Percentiles rank a stretch among this genome's conserved stretches.
Evolutionary conservation across 176 grass and related monocot species (phyloP).

Genomic region (Oryza coarctata): DNA sequence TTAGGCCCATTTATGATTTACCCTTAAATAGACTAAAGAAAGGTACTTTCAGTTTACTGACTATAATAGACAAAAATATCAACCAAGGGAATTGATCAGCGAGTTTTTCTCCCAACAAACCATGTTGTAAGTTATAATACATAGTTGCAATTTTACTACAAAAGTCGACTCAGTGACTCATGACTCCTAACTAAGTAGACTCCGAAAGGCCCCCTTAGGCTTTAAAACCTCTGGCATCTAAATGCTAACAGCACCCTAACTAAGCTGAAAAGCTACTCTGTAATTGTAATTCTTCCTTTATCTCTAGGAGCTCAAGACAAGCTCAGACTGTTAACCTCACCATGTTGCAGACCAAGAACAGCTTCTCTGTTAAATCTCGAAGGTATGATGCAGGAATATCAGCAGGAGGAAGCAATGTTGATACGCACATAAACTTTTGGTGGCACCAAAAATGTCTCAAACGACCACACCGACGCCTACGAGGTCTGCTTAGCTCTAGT

Average conservation of each 20-base stretch:
- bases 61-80: background rate
- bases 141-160: slow-evolving; percentile 31
- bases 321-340: slow-evolving; percentile 37
- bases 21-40: background rate
- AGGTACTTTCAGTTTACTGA: background rate
- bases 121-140: slow-evolving; percentile 42
- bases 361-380: slow-evolving; percentile 34
- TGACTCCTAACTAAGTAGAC: slow-evolving; percentile 24
- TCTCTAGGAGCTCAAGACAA: slow-evolving; percentile 33
- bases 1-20: background rate
- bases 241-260: slow-evolving; percentile 31
- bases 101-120: slow-evolving; percentile 17
- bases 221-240: background rate
- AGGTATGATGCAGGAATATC: slow-evolving; percentile 58
- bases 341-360: slow-evolving; percentile 2
- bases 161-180: slow-evolving; percentile 2
- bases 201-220: background rate
- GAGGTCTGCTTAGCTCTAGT: too few relatives aligned
- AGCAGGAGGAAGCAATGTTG: slow-evolving; percentile 48
- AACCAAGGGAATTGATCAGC: slow-evolving; percentile 7
- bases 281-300: slow-evolving; percentile 21
- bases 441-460: too few relatives aligned
- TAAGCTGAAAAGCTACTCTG: slow-evolving; percentile 24
- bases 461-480: too few relatives aligned
- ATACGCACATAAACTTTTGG: slow-evolving; percentile 81